Evolutionary conservation across 805 yeast species (phyloP).

Genomic region (Kazachstania psychrophila): DNA sequence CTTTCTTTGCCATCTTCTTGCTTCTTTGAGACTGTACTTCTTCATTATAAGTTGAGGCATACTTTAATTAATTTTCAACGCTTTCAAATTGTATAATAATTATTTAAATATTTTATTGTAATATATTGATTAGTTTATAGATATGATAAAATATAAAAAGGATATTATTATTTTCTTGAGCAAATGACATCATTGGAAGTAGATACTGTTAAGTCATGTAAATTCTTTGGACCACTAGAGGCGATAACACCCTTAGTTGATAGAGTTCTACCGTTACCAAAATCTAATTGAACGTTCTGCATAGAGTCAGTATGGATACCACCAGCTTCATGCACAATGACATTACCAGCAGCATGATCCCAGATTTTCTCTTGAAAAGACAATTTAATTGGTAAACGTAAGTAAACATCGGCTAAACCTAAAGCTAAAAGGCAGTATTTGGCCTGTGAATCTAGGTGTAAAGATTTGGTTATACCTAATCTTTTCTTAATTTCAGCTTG

Average conservation of each 20-base stretch:
- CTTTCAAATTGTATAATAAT: no score
- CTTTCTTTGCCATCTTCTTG: conserved; percentile 16
- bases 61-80: no score
- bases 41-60: no score
- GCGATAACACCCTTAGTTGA: conserved; percentile 90
- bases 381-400: conserved; percentile 73
- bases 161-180: conserved; percentile 13
- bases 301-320: conserved; percentile 78
- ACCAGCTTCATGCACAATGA: conserved; percentile 81
- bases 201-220: conserved; percentile 22
- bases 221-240: conserved; percentile 33
- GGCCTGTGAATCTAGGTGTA: conserved; percentile 90
- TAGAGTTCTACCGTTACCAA: conserved; percentile 77
- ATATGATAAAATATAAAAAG: no score
- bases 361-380: conserved; percentile 87
- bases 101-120: no score
- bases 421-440: conserved; percentile 85
- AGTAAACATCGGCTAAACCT: conserved; percentile 87
- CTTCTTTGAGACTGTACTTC: no score
- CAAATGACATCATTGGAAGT: conserved; percentile 19
- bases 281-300: conserved; percentile 62
- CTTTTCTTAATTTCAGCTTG: conserved; percentile 64
- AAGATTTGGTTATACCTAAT: conserved; percentile 55
- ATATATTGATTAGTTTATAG: no score
- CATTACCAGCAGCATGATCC: conserved; percentile 97